A percentile compares a stretch with the other conserved stretches of the same genome.
Evolutionary conservation across 1,139 yeast genomes (phyloP).

Genomic region (Ogataea hybrid): DNA sequence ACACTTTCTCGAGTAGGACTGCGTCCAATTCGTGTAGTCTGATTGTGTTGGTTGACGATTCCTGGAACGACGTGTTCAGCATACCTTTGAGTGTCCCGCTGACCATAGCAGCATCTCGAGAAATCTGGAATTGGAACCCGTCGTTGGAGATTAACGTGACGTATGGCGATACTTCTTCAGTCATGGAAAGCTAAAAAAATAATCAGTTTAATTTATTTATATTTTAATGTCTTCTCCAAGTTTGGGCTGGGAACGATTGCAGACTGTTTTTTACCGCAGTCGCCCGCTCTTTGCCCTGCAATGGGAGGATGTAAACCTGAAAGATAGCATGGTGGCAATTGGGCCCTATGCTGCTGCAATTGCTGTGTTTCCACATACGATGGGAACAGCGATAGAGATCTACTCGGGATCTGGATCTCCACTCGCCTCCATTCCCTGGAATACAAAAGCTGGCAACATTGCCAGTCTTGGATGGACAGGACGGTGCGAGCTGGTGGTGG

Average conservation of each 20-base stretch:
- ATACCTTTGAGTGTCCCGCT: constrained; percentile 79
- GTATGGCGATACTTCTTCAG: constrained; percentile 35
- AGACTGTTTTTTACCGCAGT: constrained; percentile 56
- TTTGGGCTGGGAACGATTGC: constrained; percentile 58
- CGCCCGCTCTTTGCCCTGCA: constrained; percentile 30
- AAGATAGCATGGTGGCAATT: constrained; percentile 36
- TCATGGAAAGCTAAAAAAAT: constrained; percentile 10
- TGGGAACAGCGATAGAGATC: constrained; percentile 40
- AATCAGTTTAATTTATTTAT: neutral
- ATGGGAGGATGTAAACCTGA: constrained; percentile 29
- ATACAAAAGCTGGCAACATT: constrained; percentile 52
- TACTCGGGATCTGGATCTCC: constrained; percentile 53
- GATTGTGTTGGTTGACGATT: constrained; percentile 37
- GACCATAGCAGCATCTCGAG: constrained; percentile 76
- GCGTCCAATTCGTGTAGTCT: constrained; percentile 62
- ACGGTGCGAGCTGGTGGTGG: constrained; percentile 55
- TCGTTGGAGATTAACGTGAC: constrained; percentile 78
- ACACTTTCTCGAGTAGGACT: constrained; percentile 71
- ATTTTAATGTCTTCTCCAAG: constrained; percentile 28
- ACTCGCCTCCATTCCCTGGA: constrained; percentile 48
- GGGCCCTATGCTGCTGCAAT: constrained; percentile 46
- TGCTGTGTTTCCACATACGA: constrained; percentile 33
- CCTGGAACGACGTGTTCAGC: constrained; percentile 45
- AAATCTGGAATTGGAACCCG: constrained; percentile 59
- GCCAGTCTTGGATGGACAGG: constrained; percentile 55